These are phyloP conservation scores for Panellus pusillus DNA, from an alignment of 768 basidiomycete species.

Conservation along the genomic window DNA sequence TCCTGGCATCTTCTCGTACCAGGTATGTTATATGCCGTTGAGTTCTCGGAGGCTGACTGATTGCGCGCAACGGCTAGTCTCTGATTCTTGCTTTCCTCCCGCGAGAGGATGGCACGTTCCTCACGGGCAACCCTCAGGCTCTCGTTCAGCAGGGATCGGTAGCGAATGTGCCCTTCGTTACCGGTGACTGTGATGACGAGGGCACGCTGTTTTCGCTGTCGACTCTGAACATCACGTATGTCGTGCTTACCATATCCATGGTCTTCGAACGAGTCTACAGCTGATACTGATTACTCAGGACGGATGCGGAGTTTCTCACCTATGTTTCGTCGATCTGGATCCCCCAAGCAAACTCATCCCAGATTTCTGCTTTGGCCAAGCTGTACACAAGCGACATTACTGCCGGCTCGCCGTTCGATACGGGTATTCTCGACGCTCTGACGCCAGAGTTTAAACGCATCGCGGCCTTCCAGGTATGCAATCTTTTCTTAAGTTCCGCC, in stretches of 20 bases:
- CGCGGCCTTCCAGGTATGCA: conserved; percentile 38
- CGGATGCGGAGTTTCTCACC: conserved; percentile 12
- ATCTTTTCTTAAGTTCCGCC: conserved; percentile 14
- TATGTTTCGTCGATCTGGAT: conserved; percentile 25
- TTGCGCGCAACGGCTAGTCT: conserved; percentile 23
- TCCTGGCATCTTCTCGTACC: conserved; percentile 43
- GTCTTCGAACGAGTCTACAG: neutral
- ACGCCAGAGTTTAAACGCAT: conserved; percentile 53
- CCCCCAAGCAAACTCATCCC: conserved; percentile 20
- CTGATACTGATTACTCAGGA: conserved; percentile 20
- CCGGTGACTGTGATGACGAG: conserved; percentile 29
- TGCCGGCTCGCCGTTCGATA: conserved; percentile 51
- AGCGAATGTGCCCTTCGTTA: conserved; percentile 50
- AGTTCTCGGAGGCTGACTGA: neutral
- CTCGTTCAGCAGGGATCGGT: conserved; percentile 45
- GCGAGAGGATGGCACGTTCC: conserved; percentile 50
- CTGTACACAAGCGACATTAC: conserved; percentile 41
- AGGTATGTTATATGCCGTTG: too few species aligned
- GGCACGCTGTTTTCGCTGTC: conserved; percentile 53
- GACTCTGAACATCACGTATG: conserved; percentile 50
- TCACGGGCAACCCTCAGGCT: conserved; percentile 42
- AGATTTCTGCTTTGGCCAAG: conserved; percentile 21
- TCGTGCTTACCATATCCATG: neutral
- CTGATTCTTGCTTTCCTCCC: conserved; percentile 47
- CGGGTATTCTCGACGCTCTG: conserved; percentile 38